Conservation (phyloP, 805 yeast genomes). For the Hanseniaspora lachancei region DNA sequence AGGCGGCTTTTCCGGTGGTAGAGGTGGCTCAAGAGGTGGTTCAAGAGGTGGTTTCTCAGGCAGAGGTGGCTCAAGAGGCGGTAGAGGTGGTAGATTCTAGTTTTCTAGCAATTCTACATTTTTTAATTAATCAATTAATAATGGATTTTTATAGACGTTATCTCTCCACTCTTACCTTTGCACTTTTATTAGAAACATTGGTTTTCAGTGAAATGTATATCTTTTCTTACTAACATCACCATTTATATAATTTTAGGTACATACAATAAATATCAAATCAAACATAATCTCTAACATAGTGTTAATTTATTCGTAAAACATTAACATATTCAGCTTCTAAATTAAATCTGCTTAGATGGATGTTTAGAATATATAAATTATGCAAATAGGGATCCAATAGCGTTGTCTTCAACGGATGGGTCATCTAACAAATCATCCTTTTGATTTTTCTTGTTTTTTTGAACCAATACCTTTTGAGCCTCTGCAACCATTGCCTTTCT, state of each 20-base stretch:
- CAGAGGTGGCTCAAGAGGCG: slow-evolving; percentile 22
- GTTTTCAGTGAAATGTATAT: background rate
- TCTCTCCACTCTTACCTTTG: background rate
- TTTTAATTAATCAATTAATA: background rate
- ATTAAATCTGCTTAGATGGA: background rate
- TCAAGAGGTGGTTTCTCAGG: slow-evolving; percentile 29
- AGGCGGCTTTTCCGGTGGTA: slow-evolving; percentile 24
- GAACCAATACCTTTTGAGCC: slow-evolving; percentile 40
- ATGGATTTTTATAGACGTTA: background rate
- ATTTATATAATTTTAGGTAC: background rate
- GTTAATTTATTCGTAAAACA: background rate
- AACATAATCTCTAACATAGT: background rate
- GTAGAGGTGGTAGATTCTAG: slow-evolving; percentile 17
- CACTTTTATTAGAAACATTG: background rate
- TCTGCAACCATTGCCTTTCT: slow-evolving; percentile 37
- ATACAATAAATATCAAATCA: background rate
- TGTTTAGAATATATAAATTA: slow-evolving; percentile 18
- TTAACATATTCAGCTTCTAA: no score
- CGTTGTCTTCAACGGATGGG: slow-evolving; percentile 59
- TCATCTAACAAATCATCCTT: slow-evolving; percentile 51
- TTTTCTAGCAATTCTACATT: background rate
- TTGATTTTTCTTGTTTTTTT: slow-evolving; percentile 35
- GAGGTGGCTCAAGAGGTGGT: slow-evolving; percentile 31
- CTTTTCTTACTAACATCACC: background rate
- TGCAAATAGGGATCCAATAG: slow-evolving; percentile 46